Conservation (phyloP, 805 yeast species). For the Yarrowia sp. region DNA sequence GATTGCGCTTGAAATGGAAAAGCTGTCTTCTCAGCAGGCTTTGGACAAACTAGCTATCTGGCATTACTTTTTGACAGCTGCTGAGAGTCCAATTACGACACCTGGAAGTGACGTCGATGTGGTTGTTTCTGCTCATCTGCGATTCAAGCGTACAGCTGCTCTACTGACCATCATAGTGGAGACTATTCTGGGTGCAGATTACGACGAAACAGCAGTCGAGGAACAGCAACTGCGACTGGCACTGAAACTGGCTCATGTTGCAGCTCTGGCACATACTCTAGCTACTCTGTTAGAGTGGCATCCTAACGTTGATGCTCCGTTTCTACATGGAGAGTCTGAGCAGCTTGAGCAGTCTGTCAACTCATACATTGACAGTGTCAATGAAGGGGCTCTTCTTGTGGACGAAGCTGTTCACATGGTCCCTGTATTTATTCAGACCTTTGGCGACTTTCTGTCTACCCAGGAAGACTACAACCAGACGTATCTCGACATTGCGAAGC, state of each 20-base stretch:
- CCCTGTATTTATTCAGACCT: conserved; percentile 10
- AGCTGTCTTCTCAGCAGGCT: conserved; percentile 45
- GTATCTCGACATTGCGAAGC: conserved; percentile 2
- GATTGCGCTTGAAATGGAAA: conserved; percentile 45
- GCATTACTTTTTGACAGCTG: conserved; percentile 43
- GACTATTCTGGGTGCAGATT: conserved; percentile 10
- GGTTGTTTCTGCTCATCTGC: conserved; percentile 29
- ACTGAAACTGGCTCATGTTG: not conserved
- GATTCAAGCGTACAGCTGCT: conserved; percentile 10
- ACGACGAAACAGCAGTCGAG: conserved; percentile 10
- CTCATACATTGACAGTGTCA: conserved; percentile 17
- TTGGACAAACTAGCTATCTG: conserved; percentile 45
- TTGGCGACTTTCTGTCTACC: conserved; percentile 1
- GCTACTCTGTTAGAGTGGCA: conserved; percentile 24
- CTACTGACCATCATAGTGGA: conserved; percentile 4
- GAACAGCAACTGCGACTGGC: conserved; percentile 19
- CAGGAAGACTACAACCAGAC: conserved; percentile 11
- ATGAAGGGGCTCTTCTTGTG: conserved; percentile 12
- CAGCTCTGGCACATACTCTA: conserved; percentile 13
- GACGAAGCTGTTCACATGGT: conserved; percentile 23
- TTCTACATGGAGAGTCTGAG: conserved; percentile 22
- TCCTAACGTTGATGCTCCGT: conserved; percentile 12
- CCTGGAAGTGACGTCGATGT: conserved; percentile 34
- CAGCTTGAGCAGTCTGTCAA: conserved; percentile 17
- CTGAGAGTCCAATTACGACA: conserved; percentile 19